Base-by-base conservation (phyloP, 352 stramenopile genomes). In the Globisporangium solare region DNA sequence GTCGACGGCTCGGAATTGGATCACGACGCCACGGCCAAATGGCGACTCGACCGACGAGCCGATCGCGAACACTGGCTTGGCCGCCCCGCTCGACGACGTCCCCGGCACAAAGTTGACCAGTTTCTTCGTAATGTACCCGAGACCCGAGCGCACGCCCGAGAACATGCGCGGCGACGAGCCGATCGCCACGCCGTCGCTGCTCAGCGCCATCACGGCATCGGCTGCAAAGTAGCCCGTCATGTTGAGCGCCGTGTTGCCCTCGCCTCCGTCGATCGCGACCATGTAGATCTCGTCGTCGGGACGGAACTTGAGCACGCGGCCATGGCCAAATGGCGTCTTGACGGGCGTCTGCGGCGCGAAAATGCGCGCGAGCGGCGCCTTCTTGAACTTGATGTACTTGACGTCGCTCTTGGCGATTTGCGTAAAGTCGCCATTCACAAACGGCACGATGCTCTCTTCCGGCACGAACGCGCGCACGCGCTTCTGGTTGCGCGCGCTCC, bases 81-180 rank as follows among this genome's bases (percentile, higher is more conserved):
- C 52, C 7, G 53, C 47, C 2, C 43, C 50, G 10, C 27, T 35
- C 27, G 27, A 35, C 0, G 70, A 65, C 22, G 54, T 60, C 15
- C 79, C 72, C 20, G 79, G 79, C 0, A 88, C 82, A 53, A 92
- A 90, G 17, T 72, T 89, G 47, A 74, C 87, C 14, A 92, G 63
- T 47, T 86, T 86, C 57, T 90, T 89, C 4, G 82, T 92, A 49
- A 92, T 88, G 48, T 89, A 92, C 17, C 82, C 82, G 7, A 92
- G 63, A 24, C 82, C 69, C 0, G 79, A 89, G 12, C 82, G 79
- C 17, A 92, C 79, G 27, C 82, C 82, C 7, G 73, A 70, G 49
- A 92, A 88, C 71, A 88, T 90, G 27, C 79, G 76, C 7, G 82
- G 82, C 14, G 79, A 89, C 1, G 71, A 57, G 6, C 63, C 71